Evolutionary conservation across 2,329 filamentous ascomycete genomes (phyloP), one percentile per base, ranked within the genome.

Genomic region (Endoconidiophora polonica): DNA sequence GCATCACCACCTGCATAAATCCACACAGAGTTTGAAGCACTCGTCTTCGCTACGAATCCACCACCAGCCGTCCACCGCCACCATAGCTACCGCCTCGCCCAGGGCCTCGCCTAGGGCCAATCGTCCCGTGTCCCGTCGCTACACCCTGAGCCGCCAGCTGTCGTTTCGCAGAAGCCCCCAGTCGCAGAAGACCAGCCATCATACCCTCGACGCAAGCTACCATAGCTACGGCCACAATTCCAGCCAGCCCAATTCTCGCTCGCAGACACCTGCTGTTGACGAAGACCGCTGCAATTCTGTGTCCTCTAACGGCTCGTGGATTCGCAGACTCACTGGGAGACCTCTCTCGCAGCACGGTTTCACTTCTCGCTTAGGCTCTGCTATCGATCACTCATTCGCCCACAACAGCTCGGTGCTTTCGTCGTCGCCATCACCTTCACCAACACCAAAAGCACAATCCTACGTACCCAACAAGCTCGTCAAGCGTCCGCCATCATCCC

Each of bases 381-480:
- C 74, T 5, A 77, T 76, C 20, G 75, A 81, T 49, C 26, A 43
- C 16, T 24, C 29, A 22, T 44, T 39, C 24, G 20, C 46, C 5
- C 46, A 48, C n/a, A 33, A 12, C 29, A 33, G 14, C n/a, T 45
- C 46, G 14, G 60, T 59, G 20, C 36, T 40, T 9, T 42, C 48
- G 10, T 40, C 46, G 18, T 24, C 59, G 20, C 36, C 44, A 9
- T 42, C 48, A 7, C 36, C 46, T 23, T 24, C 29, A n/a, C 22
- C 44, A 4, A 55, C 59, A 33, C 54, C 54, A 41, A 60, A 67
- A 16, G 54, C 62, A 16, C 64, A 62, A 56, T 70, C 69, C 54
- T 62, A 76, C 29, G 68, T 76, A 6, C 80, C 78, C 16, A 88
- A 88, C 63, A 87, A 86, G 66, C 69, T 88, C 39, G 82, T 87